phyloP scores from a whole-genome alignment of 2,329 filamentous ascomycete genomes.

The Colletotrichum tabaci region DNA sequence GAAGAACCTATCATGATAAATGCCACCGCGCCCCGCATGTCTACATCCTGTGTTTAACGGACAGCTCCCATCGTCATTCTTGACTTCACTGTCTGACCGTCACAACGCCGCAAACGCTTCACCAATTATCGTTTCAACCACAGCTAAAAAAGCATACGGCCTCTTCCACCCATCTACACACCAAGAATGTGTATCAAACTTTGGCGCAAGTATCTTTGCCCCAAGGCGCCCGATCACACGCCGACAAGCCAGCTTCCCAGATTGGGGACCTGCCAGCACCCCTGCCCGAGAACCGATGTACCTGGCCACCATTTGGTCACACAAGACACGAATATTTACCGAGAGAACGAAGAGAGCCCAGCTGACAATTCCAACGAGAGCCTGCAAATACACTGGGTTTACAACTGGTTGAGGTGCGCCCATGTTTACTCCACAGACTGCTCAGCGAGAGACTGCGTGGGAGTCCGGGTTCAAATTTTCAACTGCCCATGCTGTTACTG shows the following conservation, averaged over 20 bases:
- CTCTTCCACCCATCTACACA: too few relatives aligned
- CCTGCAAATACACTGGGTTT: slow-evolving; percentile 28
- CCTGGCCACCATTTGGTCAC: background rate
- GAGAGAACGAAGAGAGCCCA: slow-evolving; percentile 29
- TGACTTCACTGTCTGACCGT: too few relatives aligned
- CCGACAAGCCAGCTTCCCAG: background rate
- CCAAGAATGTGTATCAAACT: slow-evolving; percentile 25
- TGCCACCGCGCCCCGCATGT: background rate
- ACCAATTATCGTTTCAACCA: background rate
- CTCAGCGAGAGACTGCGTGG: background rate
- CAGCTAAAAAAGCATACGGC: background rate
- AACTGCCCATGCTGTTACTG: slow-evolving; percentile 18
- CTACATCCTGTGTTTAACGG: background rate
- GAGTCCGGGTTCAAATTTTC: slow-evolving; percentile 13
- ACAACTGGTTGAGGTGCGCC: slow-evolving; percentile 27
- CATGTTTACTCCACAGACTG: slow-evolving; percentile 19
- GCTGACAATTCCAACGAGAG: background rate
- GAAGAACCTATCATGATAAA: background rate
- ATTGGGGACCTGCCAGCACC: background rate
- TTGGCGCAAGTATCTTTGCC: slow-evolving; percentile 35
- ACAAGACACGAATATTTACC: slow-evolving; percentile 20
- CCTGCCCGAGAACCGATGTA: background rate
- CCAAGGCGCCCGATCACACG: slow-evolving; percentile 22
- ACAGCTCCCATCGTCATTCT: background rate
- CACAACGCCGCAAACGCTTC: background rate